Evolutionary conservation across 257 asterid genomes (phyloP), one percentile per base, ranked within the genome.

Genomic region (Solanum sitiens): DNA sequence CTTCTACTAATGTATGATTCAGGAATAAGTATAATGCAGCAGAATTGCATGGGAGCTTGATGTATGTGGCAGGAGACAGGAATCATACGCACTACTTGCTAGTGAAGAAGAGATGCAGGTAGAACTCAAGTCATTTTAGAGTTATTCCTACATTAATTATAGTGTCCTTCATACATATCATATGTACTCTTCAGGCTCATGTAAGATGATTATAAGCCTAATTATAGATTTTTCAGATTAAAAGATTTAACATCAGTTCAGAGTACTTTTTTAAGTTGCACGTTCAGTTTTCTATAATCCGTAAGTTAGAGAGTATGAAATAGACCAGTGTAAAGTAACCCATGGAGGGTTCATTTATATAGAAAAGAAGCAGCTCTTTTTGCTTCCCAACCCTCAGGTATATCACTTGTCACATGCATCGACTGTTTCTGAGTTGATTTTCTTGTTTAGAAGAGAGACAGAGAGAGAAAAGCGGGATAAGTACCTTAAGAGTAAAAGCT

Each of bases 401-500:
- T 15, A 45, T 80, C 39, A 50, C 68, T 27, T 47, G 67, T 47
- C 63, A 80, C 85, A 27, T 80, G 2, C 63, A 77, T 25, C 8
- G 37, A 80, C 40, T 45, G 40, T 16, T 77, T 10, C 67, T 79
- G 16, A n/a, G 27, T 25, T 79, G 27, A 27, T 47, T 44, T 79
- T 47, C 39, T 40, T 77, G 84, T 77, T 77, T 42, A 79, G 67
- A 79, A 79, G 84, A 44, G 65, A 45, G 84, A 45, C 3, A n/a
- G 40, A 45, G 65, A 44, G 39, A 44, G 65, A 77, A 12, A 73
- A 25, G 67, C 6, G 44, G 33, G 67, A 79, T 16, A 47, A 16
- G 90, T 89, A 96, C 99, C 98, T 96, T 95, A 77, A 96, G 98
- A 87, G 98, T 96, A 93, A 96, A 96, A 72, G 99, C 98, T 72